Conservation (phyloP, 345 rosid species). For the Capsella bursapastoris region DNA sequence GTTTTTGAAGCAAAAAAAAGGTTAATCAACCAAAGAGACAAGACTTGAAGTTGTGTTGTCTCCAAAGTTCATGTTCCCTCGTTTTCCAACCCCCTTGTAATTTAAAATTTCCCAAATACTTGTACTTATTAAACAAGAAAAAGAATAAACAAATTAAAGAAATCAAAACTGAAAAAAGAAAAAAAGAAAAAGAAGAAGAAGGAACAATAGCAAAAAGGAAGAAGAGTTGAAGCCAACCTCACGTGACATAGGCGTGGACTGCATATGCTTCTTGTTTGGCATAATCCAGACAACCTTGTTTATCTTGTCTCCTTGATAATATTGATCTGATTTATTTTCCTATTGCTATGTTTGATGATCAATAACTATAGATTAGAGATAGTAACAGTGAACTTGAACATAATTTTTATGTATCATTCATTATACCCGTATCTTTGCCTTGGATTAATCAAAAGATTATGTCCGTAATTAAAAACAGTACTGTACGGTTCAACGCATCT, state of each 20-base stretch:
- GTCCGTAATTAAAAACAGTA: constrained; percentile 27
- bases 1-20: not conserved
- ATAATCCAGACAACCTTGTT: constrained; percentile 44
- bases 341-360: constrained; percentile 1
- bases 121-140: not conserved
- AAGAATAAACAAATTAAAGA: not conserved
- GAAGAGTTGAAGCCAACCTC: constrained; percentile 25
- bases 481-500: constrained; percentile 45
- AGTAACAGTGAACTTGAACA: constrained; percentile 39
- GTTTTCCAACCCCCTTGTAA: constrained; percentile 17
- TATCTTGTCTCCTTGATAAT: constrained; percentile 34
- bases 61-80: constrained; percentile 42
- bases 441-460: constrained; percentile 45
- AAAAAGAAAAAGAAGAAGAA: not conserved
- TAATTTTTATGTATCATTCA: constrained; percentile 16
- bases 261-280: constrained; percentile 32
- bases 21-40: constrained; percentile 11
- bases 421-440: constrained; percentile 36
- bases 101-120: not conserved
- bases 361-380: not conserved
- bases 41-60: constrained; percentile 14
- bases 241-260: constrained; percentile 43
- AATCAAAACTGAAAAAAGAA: not conserved
- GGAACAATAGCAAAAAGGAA: not conserved
- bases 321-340: not conserved